phyloP scores from a whole-genome alignment of 257 asterid genomes.

The Forsythia suspensa region DNA sequence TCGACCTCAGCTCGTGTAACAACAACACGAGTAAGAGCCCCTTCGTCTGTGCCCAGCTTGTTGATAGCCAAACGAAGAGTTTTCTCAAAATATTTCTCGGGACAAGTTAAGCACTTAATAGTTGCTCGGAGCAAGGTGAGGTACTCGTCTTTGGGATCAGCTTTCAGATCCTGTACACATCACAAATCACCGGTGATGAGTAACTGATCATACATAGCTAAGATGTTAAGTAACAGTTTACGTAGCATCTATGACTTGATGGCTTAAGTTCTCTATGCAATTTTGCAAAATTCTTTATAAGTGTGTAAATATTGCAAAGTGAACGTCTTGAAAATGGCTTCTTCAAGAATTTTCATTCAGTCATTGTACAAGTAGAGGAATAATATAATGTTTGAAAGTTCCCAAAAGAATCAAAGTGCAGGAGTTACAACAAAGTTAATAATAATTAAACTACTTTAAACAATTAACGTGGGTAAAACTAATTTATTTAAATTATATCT shows the following conservation, averaged over 20 bases:
- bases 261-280: no score
- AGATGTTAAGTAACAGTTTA: not conserved
- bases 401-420: not conserved
- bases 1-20: slow-evolving; percentile 78
- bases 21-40: slow-evolving; percentile 80
- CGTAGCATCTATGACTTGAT: not conserved
- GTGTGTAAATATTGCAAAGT: not conserved
- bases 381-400: not conserved
- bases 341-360: not conserved
- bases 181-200: not conserved
- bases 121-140: slow-evolving; percentile 65
- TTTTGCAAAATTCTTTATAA: not conserved
- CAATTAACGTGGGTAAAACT: not conserved
- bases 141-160: slow-evolving; percentile 55
- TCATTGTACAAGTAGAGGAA: not conserved
- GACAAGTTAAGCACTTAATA: slow-evolving; percentile 68
- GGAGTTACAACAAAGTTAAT: not conserved
- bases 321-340: not conserved
- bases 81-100: slow-evolving; percentile 77
- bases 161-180: slow-evolving; percentile 64
- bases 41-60: slow-evolving; percentile 70
- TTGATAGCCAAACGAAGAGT: slow-evolving; percentile 64
- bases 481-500: not conserved
- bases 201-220: not conserved
- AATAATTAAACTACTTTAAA: not conserved